A percentile compares a stretch with the other conserved stretches of the same genome.
These are phyloP conservation scores for Colletotrichum lentis DNA, from an alignment of 2,329 filamentous ascomycete genomes.

Conservation along the genomic window DNA sequence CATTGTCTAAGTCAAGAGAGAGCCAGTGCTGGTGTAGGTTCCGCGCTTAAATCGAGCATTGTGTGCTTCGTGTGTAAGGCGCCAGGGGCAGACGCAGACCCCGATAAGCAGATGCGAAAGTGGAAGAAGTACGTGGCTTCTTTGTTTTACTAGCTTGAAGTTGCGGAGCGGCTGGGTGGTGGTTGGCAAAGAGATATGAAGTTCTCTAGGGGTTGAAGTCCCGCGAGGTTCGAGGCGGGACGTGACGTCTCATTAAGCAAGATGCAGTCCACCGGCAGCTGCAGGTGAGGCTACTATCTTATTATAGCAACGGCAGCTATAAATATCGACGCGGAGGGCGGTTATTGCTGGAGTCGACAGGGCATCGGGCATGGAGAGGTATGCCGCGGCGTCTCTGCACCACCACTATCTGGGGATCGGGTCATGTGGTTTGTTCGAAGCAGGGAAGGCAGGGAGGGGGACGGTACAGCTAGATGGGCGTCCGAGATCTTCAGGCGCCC, in stretches of 20 bases:
- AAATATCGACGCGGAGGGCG: constrained; percentile 43
- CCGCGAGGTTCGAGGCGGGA: constrained; percentile 19
- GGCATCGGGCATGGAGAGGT: not conserved
- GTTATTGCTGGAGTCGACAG: constrained; percentile 21
- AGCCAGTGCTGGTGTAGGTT: not conserved
- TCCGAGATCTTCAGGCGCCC: constrained; percentile 1
- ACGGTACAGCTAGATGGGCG: not conserved
- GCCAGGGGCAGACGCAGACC: constrained; percentile 16
- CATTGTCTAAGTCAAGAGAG: not conserved
- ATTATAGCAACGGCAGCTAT: constrained; percentile 50
- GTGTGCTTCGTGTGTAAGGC: constrained; percentile 2
- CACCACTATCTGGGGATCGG: constrained; percentile 3
- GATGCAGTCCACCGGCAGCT: constrained; percentile 47
- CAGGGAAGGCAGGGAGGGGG: not conserved
- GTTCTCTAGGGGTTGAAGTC: not conserved
- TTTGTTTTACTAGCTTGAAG: not conserved
- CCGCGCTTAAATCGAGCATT: constrained; percentile 20
- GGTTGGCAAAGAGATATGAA: constrained; percentile 32
- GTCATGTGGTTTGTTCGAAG: constrained; percentile 1
- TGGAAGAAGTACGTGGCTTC: not conserved
- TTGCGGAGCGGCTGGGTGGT: not conserved
- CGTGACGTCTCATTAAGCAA: constrained; percentile 48
- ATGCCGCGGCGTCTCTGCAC: constrained; percentile 8
- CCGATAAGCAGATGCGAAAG: not conserved
- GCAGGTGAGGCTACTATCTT: constrained; percentile 49